These are phyloP conservation scores for Trichoderma endophyticum DNA, from an alignment of 2,329 filamentous ascomycete genomes.

Conservation along the genomic window DNA sequence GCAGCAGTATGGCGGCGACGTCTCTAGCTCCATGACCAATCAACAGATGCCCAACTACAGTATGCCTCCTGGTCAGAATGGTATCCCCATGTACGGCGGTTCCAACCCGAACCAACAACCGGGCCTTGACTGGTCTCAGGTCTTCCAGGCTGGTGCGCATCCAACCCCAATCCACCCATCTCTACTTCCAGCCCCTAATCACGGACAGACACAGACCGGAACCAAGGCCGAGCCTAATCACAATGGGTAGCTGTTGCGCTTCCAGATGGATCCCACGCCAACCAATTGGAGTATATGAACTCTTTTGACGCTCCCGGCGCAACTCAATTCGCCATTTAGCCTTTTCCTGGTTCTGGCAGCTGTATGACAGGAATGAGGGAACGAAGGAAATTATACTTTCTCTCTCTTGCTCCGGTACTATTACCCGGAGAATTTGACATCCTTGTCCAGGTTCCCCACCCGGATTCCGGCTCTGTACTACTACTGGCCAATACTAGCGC, in stretches of 20 bases:
- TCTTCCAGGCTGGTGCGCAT: constrained; percentile 72
- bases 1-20: constrained; percentile 57
- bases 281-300: neutral
- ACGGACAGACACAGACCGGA: constrained; percentile 66
- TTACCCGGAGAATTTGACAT: neutral
- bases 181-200: constrained; percentile 55
- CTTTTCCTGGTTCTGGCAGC: neutral
- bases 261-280: constrained; percentile 32
- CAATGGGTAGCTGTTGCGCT: constrained; percentile 39
- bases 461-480: neutral
- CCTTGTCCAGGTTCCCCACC: neutral
- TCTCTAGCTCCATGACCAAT: constrained; percentile 61
- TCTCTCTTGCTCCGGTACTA: neutral
- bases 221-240: constrained; percentile 64
- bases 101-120: constrained; percentile 60
- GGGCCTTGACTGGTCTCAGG: constrained; percentile 71
- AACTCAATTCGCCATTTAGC: constrained; percentile 43
- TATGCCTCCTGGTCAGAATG: constrained; percentile 61
- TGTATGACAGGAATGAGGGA: neutral
- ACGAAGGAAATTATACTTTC: neutral
- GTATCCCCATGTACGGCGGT: constrained; percentile 61
- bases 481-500: neutral
- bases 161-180: constrained; percentile 54
- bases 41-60: constrained; percentile 63
- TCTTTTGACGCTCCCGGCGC: constrained; percentile 35